A percentile compares a stretch with the other conserved stretches of the same genome.
phyloP scores from a whole-genome alignment of 2,329 filamentous ascomycete genomes.

The Delphinella strobiligena region DNA sequence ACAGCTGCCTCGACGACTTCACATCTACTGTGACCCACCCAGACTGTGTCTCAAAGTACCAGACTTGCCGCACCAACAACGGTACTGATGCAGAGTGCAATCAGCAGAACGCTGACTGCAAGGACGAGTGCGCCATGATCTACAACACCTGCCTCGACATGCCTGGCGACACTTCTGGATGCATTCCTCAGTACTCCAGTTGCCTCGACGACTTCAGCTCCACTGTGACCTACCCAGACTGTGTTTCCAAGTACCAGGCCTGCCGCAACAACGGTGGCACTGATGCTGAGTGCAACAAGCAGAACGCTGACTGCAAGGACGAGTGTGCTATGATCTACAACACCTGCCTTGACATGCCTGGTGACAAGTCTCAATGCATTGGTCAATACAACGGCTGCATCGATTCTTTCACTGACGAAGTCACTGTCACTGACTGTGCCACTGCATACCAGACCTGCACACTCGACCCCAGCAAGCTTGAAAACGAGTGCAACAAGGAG shows the following conservation, averaged over 20 bases:
- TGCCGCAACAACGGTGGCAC: background rate
- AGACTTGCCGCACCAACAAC: background rate
- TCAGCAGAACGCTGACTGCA: background rate
- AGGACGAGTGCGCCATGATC: background rate
- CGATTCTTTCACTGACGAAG: background rate
- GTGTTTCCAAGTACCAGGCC: background rate
- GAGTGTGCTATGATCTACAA: background rate
- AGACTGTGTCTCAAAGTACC: background rate
- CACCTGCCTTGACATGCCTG: background rate
- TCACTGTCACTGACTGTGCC: background rate
- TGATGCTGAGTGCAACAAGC: background rate
- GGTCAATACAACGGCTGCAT: background rate
- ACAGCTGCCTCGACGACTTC: background rate
- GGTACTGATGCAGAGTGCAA: background rate
- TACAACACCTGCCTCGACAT: constrained; percentile 4
- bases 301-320: background rate
- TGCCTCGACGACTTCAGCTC: background rate
- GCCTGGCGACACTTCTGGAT: background rate
- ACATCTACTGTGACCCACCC: background rate
- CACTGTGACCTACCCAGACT: background rate
- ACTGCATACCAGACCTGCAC: background rate
- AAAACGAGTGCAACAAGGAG: background rate
- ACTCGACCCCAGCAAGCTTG: background rate
- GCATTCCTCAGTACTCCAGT: background rate
- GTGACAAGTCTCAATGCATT: background rate